Evolutionary conservation across 768 basidiomycete genomes (phyloP), one percentile per base, ranked within the genome.

Genomic region (Lyophyllum shimeji): DNA sequence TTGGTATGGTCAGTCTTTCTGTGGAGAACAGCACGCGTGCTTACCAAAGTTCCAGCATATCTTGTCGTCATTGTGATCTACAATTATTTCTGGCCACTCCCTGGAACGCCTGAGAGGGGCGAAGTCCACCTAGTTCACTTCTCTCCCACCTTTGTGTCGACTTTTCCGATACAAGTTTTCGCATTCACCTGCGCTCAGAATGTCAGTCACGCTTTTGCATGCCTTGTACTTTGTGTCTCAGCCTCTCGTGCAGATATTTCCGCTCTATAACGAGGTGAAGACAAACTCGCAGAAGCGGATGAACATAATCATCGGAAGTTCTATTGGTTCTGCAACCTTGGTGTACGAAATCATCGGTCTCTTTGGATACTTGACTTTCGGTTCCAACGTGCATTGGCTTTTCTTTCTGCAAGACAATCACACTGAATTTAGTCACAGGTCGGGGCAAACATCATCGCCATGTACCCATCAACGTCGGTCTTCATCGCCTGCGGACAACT

Each of bases 181-280:
- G 90, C 90, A 3, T 94, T 87, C 69, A 96, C 94, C 2, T 97
- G 95, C 67, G 82, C 90, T 13, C 94, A 96, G 78, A 96, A 96
- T 66, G 94, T 95, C 68, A 62, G 86, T 65, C 25, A 25, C 31
- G 25, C 39, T 60, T 24, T 33, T 60, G 27, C 31, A 27, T 21
- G 9, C 29, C 46, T 2, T 17, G 13, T 37, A 25, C 50, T 52
- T 53, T 59, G 60, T 58, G 25, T 56, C 21, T 13, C 2, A 31
- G 24, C 48, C 17, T 13, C 39, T 34, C 42, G 31, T 24, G 29
- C 61, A 98, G 92, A 73, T 98, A 17, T 97, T 98, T 72, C 92
- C 94, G 1, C 85, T 97, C 50, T 96, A 87, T 74, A 98, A 98
- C 68, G 96, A 98, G 71, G 78, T 98, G 31, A 80, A 81, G 62